Evolutionary conservation across 495 filamentous ascomycete genomes (phyloP), one percentile per base, ranked within the genome.

Genomic region (Tuber magnatum): DNA sequence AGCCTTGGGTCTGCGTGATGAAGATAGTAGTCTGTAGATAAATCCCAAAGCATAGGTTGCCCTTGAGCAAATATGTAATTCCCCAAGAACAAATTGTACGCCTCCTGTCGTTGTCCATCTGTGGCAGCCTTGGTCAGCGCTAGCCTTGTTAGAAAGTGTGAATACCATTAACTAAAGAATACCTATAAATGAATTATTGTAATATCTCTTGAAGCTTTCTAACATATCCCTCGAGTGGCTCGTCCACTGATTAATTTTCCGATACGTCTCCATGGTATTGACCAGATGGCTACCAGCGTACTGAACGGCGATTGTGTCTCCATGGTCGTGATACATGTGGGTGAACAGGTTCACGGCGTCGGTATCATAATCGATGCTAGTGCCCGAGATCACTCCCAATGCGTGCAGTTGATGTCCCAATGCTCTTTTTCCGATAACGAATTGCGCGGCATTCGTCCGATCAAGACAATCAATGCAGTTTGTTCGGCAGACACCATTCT

Each of bases 401-500:
- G 96, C 94, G 84, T 97, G 92, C 18, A 99, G 88, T 83, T 99
- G 95, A 81, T 97, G 88, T 5, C 94, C 94, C 7, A 99, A 88
- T 0, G 95, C 96, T 68, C 93, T 86, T 84, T 99, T 99, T n/a
- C 94, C 95, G 78, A 99, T 94, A 39, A 99, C 95, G 81, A 98
- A 99, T 81, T 99, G 95, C 1, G 94, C 94, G 28, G 95, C 95
- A 83, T 99, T 99, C 6, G 95, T 99, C 65, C 95, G 89, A 82
- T 99, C 95, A 22, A 99, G 86, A 78, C 95, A 99, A 81, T 99
- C 95, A 77, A 98, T 98, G 82, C 95, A 99, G 81, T 99, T 99
- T 1, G 96, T 98, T 77, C 95, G 90, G 22, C 92, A 94, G 65
- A 99, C 90, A 8, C 95, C 95, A 77, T 97, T 96, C 81, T 99